A percentile compares a stretch with the other conserved stretches of the same genome.
phyloP scores from a whole-genome alignment of 164 flowering plant species.

The Tinospora cordifolia region DNA sequence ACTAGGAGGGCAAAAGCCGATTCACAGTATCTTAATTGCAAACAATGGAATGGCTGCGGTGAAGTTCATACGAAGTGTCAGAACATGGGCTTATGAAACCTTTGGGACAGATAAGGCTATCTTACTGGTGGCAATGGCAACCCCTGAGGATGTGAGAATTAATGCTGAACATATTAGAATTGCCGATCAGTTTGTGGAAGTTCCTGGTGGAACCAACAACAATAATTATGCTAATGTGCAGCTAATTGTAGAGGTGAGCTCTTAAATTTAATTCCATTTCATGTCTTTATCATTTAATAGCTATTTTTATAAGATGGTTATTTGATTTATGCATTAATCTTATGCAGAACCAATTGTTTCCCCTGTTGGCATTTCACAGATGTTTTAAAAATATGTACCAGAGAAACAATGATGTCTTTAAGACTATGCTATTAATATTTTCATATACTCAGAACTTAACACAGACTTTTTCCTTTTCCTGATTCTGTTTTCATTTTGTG shows the following conservation, averaged over 20 bases:
- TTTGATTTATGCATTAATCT: neutral
- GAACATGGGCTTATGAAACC: constrained; percentile 96
- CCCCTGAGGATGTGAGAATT: constrained; percentile 99
- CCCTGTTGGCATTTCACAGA: no score
- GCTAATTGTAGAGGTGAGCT: constrained; percentile 93
- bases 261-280: neutral
- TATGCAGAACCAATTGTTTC: no score
- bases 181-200: constrained; percentile 99
- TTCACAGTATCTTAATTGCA: constrained; percentile 88
- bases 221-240: constrained; percentile 99
- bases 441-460: neutral
- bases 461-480: neutral
- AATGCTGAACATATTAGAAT: constrained; percentile 98
- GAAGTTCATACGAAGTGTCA: constrained; percentile 88
- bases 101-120: constrained; percentile 97
- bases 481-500: neutral
- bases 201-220: constrained; percentile 98
- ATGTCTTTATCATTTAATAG: neutral
- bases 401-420: neutral
- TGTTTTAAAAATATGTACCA: neutral
- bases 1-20: constrained; percentile 80
- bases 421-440: neutral
- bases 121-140: constrained; percentile 95
- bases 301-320: neutral
- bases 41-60: constrained; percentile 99